A percentile compares a stretch with the other conserved stretches of the same genome.
These are phyloP conservation scores for Isabelozyma rhagii DNA, from an alignment of 805 yeast genomes.

Conservation along the genomic window DNA sequence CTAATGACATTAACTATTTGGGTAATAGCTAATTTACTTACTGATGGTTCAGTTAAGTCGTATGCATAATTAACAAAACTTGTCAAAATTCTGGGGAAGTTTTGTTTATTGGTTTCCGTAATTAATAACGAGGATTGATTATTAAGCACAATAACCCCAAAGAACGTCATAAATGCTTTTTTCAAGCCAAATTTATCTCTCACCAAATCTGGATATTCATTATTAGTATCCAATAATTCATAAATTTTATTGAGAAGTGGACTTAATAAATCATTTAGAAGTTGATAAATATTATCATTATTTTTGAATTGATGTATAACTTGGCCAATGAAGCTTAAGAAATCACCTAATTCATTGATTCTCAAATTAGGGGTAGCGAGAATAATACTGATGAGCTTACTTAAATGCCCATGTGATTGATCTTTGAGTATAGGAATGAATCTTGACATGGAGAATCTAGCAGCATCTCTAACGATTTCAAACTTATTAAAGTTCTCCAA, in stretches of 20 bases:
- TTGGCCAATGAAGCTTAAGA: constrained; percentile 84
- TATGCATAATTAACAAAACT: constrained; percentile 64
- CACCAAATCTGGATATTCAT: constrained; percentile 54
- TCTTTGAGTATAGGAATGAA: constrained; percentile 70
- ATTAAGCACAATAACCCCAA: constrained; percentile 71
- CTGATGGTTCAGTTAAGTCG: constrained; percentile 58
- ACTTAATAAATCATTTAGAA: constrained; percentile 67
- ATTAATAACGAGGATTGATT: constrained; percentile 75
- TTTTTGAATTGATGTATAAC: constrained; percentile 72
- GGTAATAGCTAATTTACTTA: constrained; percentile 66
- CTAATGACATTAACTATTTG: constrained; percentile 62
- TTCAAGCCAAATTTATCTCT: constrained; percentile 67
- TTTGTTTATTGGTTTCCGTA: constrained; percentile 59
- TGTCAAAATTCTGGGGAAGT: constrained; percentile 60
- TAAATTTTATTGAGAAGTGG: constrained; percentile 73
- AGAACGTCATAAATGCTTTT: constrained; percentile 64
- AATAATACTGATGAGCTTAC: constrained; percentile 64
- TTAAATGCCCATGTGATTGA: constrained; percentile 46
- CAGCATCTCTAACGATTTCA: constrained; percentile 76
- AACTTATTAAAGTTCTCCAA: constrained; percentile 67
- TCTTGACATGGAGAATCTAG: constrained; percentile 84
- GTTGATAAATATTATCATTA: constrained; percentile 65
- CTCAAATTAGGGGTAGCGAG: constrained; percentile 55
- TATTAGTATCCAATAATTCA: constrained; percentile 38
- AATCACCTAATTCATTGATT: constrained; percentile 69